Percentiles rank a stretch among this genome's conserved stretches.
phyloP scores from a whole-genome alignment of 2,329 filamentous ascomycete genomes.

The Paecilomyces fulvus region DNA sequence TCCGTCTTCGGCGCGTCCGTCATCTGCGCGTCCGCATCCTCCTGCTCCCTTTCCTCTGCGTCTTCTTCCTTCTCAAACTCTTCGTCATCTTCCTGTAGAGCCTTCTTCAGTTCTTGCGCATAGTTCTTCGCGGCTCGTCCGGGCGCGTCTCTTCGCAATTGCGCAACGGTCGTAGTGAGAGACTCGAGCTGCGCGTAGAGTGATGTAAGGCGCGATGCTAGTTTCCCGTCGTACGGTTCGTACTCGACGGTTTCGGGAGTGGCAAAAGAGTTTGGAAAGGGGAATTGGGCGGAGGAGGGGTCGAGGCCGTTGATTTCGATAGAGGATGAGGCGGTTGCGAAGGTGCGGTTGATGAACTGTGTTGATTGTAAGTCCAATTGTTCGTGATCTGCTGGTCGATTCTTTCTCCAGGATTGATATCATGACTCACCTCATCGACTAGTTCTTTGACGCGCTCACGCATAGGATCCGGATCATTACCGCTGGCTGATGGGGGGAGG shows the following conservation, averaged over 20 bases:
- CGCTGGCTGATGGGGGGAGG: conserved; percentile 37
- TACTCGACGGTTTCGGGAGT: conserved; percentile 39
- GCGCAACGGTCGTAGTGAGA: conserved; percentile 39
- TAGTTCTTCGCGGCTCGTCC: conserved; percentile 31
- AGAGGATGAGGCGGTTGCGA: conserved; percentile 34
- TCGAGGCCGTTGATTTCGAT: conserved; percentile 43
- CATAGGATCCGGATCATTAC: conserved; percentile 34
- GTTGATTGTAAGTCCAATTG: not conserved
- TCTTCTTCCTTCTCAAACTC: conserved; percentile 55
- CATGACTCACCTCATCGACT: conserved; percentile 28
- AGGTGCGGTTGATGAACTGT: conserved; percentile 38
- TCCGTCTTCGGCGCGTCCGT: conserved; percentile 21
- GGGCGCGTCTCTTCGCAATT: conserved; percentile 38
- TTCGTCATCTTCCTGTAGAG: conserved; percentile 31
- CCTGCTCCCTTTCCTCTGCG: conserved; percentile 31
- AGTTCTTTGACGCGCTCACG: conserved; percentile 34
- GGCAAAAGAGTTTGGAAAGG: conserved; percentile 22
- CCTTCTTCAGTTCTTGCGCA: conserved; percentile 24
- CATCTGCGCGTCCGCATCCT: conserved; percentile 24
- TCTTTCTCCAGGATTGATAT: not conserved
- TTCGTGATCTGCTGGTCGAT: not conserved
- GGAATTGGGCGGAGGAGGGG: conserved; percentile 14
- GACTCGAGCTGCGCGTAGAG: conserved; percentile 41
- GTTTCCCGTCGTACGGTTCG: conserved; percentile 36
- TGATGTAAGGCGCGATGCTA: conserved; percentile 35